Conservation (phyloP, 164 flowering plant genomes). For the Magnolia changhungtana region DNA sequence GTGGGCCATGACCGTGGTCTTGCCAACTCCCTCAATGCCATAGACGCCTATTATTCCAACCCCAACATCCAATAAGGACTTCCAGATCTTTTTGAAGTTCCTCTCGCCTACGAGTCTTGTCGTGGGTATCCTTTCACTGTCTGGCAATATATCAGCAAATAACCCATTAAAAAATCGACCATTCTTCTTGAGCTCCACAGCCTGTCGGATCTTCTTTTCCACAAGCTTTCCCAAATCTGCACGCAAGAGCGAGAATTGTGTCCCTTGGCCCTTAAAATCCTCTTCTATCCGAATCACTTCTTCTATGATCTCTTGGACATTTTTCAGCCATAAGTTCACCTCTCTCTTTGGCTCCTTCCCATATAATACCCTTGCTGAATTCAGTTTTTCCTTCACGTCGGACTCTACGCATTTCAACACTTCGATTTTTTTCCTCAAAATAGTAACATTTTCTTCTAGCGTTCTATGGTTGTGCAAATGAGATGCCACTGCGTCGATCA, state of each 20-base stretch:
- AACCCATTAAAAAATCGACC: background rate
- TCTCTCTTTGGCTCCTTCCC: slow-evolving; percentile 6
- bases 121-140: background rate
- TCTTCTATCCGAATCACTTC: background rate
- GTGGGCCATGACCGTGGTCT: slow-evolving; percentile 2
- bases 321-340: slow-evolving; percentile 5
- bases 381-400: background rate
- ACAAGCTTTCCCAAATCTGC: background rate
- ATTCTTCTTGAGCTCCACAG: background rate
- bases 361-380: background rate
- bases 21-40: slow-evolving; percentile 10
- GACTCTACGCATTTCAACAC: background rate
- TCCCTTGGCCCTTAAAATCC: background rate
- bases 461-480: too few species aligned
- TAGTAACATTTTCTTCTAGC: background rate
- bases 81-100: background rate
- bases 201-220: background rate
- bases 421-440: background rate
- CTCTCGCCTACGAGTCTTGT: background rate
- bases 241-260: background rate
- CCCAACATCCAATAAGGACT: background rate
- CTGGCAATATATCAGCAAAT: background rate
- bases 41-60: slow-evolving; percentile 8
- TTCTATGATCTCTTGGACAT: background rate
- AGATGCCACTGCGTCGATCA: too few species aligned